Base-by-base conservation (phyloP, 2,329 filamentous ascomycete species). In the Clonostachys rhizophaga region DNA sequence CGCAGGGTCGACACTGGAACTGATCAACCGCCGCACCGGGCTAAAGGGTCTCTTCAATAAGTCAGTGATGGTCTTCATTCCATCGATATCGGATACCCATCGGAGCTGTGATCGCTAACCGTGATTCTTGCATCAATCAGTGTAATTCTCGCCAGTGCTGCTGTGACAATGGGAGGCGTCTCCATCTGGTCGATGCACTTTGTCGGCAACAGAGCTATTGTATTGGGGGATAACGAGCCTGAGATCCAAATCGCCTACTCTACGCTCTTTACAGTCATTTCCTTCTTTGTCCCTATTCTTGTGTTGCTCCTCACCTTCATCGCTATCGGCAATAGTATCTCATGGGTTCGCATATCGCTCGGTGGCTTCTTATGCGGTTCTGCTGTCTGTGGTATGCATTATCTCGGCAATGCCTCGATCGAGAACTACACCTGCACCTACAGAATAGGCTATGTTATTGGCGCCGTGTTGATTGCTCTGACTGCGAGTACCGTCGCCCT, bases 341-440 rank as follows among this genome's bases (percentile, higher is more conserved):
- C 75, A 16, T 78, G 78, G 65, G 66, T 76, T 64, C 78, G 83
- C 40, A 75, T 87, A 11, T 59, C 75, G 8, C 58, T 80, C 6
- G 85, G 86, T 9, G 89, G 89, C 8, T 59, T 81, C 2, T 72
- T 91, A 40, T 86, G 86, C 2, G 90, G 90, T 13, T 72, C 83
- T 6, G 84, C 88, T 18, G 85, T 94, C 44, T 89, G 86, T 49
- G 87, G 86, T 34, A 94, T 95, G 89, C 88, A 95, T 63, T 95
- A 94, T 58, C 72, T 92, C 16, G 89, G 89, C 16, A 91, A 95
- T 60, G 79, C 86, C 34, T 89, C 89, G 34, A 90, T 92, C 51
- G 75, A 76, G 30, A 92, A 95, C 61, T 95, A 94, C 59, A 66
- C 61, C 5, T 84, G 87, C 55, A 66, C 72, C 11, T 91, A 91